A percentile compares a stretch with the other conserved stretches of the same genome.
Conservation (phyloP, 768 basidiomycete genomes). For the Amanita fuliginea region DNA sequence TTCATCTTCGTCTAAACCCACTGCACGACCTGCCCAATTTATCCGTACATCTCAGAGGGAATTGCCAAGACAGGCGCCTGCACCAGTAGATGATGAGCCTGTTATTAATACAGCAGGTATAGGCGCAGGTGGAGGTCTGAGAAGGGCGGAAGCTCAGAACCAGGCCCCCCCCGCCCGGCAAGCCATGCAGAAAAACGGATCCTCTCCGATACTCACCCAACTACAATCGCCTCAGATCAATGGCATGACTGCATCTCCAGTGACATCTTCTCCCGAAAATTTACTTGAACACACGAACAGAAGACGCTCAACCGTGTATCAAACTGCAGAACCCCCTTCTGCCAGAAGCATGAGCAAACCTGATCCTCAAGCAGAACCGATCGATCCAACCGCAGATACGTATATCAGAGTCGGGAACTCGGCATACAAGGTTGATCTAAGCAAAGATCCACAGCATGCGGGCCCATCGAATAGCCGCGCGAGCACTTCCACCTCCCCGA, state of each 20-base stretch:
- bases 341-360: slow-evolving; percentile 23
- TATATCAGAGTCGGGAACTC: slow-evolving; percentile 63
- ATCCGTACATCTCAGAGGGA: slow-evolving; percentile 31
- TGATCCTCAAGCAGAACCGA: slow-evolving; percentile 45
- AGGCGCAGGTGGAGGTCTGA: slow-evolving; percentile 48
- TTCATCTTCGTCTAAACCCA: slow-evolving; percentile 42
- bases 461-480: slow-evolving; percentile 16
- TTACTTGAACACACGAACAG: neutral
- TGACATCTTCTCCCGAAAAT: neutral
- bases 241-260: slow-evolving; percentile 11
- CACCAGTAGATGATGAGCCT: slow-evolving; percentile 29
- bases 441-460: slow-evolving; percentile 50
- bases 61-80: slow-evolving; percentile 17
- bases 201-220: slow-evolving; percentile 7
- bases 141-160: slow-evolving; percentile 20
- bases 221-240: slow-evolving; percentile 20
- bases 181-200: slow-evolving; percentile 18
- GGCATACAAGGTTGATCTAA: slow-evolving; percentile 56
- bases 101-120: slow-evolving; percentile 55
- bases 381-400: slow-evolving; percentile 53
- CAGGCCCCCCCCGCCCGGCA: slow-evolving; percentile 19
- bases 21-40: slow-evolving; percentile 49
- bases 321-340: slow-evolving; percentile 13
- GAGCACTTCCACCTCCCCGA: slow-evolving; percentile 17
- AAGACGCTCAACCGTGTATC: slow-evolving; percentile 15